phyloP scores from a whole-genome alignment of 75 land plant species.

The Sequoia sempervirens region DNA sequence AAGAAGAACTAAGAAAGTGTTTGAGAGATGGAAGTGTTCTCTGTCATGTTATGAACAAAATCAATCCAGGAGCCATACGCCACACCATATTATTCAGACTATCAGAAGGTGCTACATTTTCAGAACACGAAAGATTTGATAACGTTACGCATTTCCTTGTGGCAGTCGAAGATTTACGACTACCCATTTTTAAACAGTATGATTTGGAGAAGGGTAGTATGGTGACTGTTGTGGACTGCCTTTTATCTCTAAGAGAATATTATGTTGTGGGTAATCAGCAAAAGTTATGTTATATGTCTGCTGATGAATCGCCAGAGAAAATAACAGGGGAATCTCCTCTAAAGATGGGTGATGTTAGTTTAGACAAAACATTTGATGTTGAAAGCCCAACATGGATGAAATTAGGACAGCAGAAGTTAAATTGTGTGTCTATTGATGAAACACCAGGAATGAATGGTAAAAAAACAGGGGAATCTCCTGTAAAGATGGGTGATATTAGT shows the following conservation, averaged over 20 bases:
- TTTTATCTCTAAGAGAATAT: constrained; percentile 26
- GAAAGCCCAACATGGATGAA: too few species aligned
- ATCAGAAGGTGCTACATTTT: constrained; percentile 18
- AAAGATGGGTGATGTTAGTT: too few species aligned
- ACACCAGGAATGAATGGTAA: too few species aligned
- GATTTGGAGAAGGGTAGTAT: constrained; percentile 48
- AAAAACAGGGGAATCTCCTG: neutral
- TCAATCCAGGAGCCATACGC: neutral
- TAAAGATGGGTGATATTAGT: neutral
- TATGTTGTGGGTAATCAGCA: neutral
- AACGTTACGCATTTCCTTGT: constrained; percentile 37
- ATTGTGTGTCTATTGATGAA: too few species aligned
- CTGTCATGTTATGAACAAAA: neutral
- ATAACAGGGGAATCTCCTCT: too few species aligned
- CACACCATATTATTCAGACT: neutral
- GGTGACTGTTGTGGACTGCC: constrained; percentile 33
- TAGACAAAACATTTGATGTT: too few species aligned
- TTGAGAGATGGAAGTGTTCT: neutral
- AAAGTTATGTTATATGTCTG: neutral
- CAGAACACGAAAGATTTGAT: constrained; percentile 23
- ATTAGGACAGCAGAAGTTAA: too few species aligned
- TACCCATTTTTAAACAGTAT: constrained; percentile 37
- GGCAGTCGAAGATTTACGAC: constrained; percentile 27
- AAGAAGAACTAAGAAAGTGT: too few species aligned
- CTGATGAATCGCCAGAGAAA: neutral